A percentile compares a stretch with the other conserved stretches of the same genome.
phyloP scores from a whole-genome alignment of 2,329 filamentous ascomycete species.

The Aspergillus sp. region DNA sequence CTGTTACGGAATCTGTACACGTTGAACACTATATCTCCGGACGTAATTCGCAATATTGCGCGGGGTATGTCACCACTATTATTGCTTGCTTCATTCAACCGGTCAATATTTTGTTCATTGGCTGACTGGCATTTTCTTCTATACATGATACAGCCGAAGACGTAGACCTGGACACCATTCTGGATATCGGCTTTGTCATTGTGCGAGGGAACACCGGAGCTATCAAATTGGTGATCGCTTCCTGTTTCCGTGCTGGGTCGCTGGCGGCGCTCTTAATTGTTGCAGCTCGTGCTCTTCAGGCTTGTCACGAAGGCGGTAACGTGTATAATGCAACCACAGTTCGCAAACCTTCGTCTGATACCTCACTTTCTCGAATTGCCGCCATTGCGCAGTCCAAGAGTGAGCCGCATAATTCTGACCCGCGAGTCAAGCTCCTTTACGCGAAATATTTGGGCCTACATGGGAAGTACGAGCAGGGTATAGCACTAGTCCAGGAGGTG shows the following conservation, averaged over 20 bases:
- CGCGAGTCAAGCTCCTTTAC: constrained; percentile 30
- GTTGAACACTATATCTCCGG: constrained; percentile 8
- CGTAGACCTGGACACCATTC: constrained; percentile 26
- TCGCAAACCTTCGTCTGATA: background rate
- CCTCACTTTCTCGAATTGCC: constrained; percentile 18
- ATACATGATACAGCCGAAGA: background rate
- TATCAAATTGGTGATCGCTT: constrained; percentile 21
- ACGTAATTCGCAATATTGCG: constrained; percentile 8
- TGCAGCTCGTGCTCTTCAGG: constrained; percentile 11
- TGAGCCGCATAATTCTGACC: constrained; percentile 18
- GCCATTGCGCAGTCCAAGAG: constrained; percentile 20
- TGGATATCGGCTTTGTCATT: constrained; percentile 21
- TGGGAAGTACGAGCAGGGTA: constrained; percentile 22
- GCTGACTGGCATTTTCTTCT: background rate
- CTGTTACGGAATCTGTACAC: constrained; percentile 15
- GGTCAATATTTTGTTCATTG: background rate
- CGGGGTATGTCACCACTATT: constrained; percentile 6
- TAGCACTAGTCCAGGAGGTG: constrained; percentile 27
- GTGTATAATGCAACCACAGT: background rate
- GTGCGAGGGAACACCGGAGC: background rate
- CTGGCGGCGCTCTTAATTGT: constrained; percentile 18
- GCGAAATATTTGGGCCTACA: constrained; percentile 27
- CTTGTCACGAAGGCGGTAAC: background rate
- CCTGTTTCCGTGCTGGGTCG: constrained; percentile 24
- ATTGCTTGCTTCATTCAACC: background rate